Conservation (phyloP, 305 asterid genomes). For the Fraxinus angustifolia region DNA sequence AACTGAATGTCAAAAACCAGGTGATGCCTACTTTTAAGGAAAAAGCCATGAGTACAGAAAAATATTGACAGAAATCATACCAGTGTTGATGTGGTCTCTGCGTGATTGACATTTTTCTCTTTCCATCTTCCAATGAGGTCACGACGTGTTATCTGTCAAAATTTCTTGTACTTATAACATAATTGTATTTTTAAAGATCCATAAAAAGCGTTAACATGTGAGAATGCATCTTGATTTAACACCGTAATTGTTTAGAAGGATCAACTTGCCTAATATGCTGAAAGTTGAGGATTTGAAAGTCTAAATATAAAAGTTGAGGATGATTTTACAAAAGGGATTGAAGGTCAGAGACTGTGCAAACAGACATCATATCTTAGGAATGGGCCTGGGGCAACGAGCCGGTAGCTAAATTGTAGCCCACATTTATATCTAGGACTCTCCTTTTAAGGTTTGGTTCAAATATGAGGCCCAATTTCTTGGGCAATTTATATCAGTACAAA, state of each 20-base stretch:
- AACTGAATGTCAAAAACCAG: not conserved
- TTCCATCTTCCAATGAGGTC: too few species aligned
- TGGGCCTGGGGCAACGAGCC: not conserved
- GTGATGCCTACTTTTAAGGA: not conserved
- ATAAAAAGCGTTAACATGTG: not conserved
- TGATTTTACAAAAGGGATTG: not conserved
- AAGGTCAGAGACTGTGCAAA: not conserved
- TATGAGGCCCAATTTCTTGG: not conserved
- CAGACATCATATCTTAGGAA: not conserved
- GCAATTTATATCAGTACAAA: not conserved
- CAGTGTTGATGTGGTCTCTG: too few species aligned
- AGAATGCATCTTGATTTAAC: not conserved
- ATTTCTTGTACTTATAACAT: too few species aligned
- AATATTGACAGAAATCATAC: too few species aligned
- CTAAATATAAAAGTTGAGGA: not conserved
- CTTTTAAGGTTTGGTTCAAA: not conserved
- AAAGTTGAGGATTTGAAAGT: not conserved
- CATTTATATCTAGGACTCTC: not conserved
- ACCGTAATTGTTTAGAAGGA: not conserved
- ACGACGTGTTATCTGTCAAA: too few species aligned
- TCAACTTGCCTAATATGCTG: not conserved
- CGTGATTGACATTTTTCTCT: too few species aligned
- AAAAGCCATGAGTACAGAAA: too few species aligned
- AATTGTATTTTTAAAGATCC: not conserved
- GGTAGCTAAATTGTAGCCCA: not conserved